A percentile compares a stretch with the other conserved stretches of the same genome.
Conservation (phyloP, 257 asterid genomes). For the Lavandula angustifolia region DNA sequence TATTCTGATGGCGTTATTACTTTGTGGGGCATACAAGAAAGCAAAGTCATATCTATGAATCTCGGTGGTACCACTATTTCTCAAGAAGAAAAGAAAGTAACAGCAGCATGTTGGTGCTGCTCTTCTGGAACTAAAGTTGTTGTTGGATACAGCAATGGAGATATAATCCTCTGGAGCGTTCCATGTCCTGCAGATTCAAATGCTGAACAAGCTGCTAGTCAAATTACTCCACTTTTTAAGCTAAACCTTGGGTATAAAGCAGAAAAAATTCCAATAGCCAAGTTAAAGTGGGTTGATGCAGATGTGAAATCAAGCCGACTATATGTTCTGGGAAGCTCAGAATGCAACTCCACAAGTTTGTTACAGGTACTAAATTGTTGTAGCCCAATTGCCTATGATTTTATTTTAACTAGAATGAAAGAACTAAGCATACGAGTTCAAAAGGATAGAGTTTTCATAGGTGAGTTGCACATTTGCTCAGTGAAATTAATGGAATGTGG, state of each 20-base stretch:
- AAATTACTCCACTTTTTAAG: slow-evolving; percentile 62
- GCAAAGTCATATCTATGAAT: slow-evolving; percentile 49
- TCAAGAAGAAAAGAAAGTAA: slow-evolving; percentile 73
- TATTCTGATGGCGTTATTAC: slow-evolving; percentile 65
- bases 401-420: slow-evolving; percentile 7
- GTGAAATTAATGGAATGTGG: slow-evolving; percentile 32
- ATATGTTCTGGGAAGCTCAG: slow-evolving; percentile 74
- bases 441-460: neutral
- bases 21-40: slow-evolving; percentile 81
- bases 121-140: slow-evolving; percentile 73
- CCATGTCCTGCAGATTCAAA: slow-evolving; percentile 48
- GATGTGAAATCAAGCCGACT: slow-evolving; percentile 87
- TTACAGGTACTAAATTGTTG: slow-evolving; percentile 54
- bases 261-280: slow-evolving; percentile 73
- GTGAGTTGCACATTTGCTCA: slow-evolving; percentile 10
- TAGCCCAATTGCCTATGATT: neutral
- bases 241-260: slow-evolving; percentile 86
- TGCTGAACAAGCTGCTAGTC: slow-evolving; percentile 40
- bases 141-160: slow-evolving; percentile 89
- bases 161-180: slow-evolving; percentile 72
- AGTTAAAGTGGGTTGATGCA: slow-evolving; percentile 63
- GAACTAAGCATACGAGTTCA: neutral
- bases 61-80: slow-evolving; percentile 50
- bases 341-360: slow-evolving; percentile 53
- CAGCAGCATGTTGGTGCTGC: slow-evolving; percentile 93